These are phyloP conservation scores for Spergularia marina DNA, from an alignment of 148 eudicot species.

Conservation along the genomic window DNA sequence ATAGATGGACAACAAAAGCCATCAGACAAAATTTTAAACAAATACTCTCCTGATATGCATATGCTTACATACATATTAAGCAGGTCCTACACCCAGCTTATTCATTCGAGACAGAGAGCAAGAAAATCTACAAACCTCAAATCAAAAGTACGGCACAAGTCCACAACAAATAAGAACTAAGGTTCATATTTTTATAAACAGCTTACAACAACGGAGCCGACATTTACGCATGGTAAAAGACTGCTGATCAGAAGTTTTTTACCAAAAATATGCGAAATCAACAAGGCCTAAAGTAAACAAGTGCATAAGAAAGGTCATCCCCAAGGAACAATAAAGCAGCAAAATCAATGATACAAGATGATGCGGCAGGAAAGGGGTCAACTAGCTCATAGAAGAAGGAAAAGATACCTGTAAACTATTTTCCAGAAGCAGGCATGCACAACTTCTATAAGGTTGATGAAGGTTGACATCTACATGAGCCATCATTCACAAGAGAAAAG, in stretches of 20 bases:
- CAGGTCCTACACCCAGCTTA: too few species aligned
- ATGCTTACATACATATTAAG: too few species aligned
- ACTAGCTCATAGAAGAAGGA: not conserved
- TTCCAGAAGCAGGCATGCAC: not conserved
- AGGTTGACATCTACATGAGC: not conserved
- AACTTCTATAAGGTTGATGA: not conserved
- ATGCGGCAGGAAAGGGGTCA: not conserved
- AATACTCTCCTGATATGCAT: too few species aligned
- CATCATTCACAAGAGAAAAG: not conserved
- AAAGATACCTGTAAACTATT: not conserved
- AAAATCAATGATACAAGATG: not conserved
- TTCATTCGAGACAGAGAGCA: not conserved
- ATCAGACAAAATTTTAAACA: too few species aligned
- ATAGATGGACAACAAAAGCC: too few species aligned
- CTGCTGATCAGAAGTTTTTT: not conserved
- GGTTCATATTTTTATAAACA: not conserved
- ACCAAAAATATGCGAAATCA: not conserved
- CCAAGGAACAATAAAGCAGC: not conserved
- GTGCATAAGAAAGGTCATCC: not conserved
- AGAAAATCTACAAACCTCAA: not conserved
- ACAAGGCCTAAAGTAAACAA: not conserved
- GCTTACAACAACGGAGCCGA: not conserved
- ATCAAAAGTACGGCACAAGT: too few species aligned
- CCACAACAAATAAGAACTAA: not conserved
- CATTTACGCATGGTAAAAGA: not conserved